Base-by-base conservation (phyloP, 306 rosid genomes). In the Canavalia ensiformis region DNA sequence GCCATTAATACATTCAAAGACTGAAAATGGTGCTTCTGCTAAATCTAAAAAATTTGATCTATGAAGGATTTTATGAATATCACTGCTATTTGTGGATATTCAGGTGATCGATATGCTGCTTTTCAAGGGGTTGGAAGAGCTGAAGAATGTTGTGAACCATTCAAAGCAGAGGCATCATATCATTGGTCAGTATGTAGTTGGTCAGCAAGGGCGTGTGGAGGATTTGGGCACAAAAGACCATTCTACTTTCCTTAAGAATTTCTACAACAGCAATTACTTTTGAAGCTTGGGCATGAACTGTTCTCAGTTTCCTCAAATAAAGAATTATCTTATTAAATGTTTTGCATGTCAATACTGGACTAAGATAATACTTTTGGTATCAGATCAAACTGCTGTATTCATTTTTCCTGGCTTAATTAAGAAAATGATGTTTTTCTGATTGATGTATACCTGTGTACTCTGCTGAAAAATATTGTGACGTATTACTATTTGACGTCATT, bases 91-190 rank as follows among this genome's bases (percentile, higher is more conserved):
- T 76, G 58, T 37, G 49, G 69, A 69, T 72, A 46, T 88, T 46
- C 92, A 95, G 99, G 97, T 95, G 85, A 89, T 95, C 68, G 99
- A 95, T 70, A 88, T 95, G 93, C 89, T 95, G 87, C 85, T 95
- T 54, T 92, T 95, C 93, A 95, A 95, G 89, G 99, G 86, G 68
- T 68, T 75, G 81, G 99, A 93, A 86, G 99, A 93, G 93, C 89
- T 95, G 75, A 86, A 79, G 54, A 92, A 91, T 84, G 79, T 95
- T 46, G 87, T 86, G 73, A 84, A 95, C 68, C 98, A 93, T 78
- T 90, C 98, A 77, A 93, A 95, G 96, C 98, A 93, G 81, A 92
- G 99, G 79, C 99, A 95, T 84, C 99, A 95, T 84, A 86, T 93
- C 55, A 76, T 95, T 76, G 99, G 99, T 54, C 99, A 89, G 83